phyloP scores from a whole-genome alignment of 352 stramenopile genomes.

The Discostella stelligera region DNA sequence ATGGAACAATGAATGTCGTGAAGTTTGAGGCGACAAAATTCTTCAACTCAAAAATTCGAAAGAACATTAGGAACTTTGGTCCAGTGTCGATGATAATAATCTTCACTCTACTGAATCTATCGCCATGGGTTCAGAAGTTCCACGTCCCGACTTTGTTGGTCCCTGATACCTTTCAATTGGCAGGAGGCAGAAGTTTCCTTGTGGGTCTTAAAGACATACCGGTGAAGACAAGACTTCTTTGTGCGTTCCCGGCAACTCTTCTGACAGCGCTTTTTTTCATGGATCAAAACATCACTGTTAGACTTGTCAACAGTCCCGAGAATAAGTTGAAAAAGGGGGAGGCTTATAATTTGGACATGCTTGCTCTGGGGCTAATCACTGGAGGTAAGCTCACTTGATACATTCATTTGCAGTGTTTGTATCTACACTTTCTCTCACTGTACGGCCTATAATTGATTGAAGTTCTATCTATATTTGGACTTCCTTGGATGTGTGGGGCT shows the following conservation, averaged over 20 bases:
- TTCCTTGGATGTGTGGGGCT: slow-evolving; percentile 87
- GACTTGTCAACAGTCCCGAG: slow-evolving; percentile 84
- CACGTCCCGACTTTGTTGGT: slow-evolving; percentile 75
- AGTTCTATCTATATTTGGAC: slow-evolving; percentile 79
- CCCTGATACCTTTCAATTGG: slow-evolving; percentile 79
- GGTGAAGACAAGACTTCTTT: slow-evolving; percentile 70
- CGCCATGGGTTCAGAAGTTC: slow-evolving; percentile 76
- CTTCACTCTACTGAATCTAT: slow-evolving; percentile 78
- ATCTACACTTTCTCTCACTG: slow-evolving; percentile 2
- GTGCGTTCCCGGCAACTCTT: slow-evolving; percentile 80
- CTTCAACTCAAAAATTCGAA: slow-evolving; percentile 80
- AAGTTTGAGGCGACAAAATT: slow-evolving; percentile 78
- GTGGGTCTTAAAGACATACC: slow-evolving; percentile 73
- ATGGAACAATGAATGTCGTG: slow-evolving; percentile 61
- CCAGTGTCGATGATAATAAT: slow-evolving; percentile 82
- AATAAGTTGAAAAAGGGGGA: slow-evolving; percentile 85
- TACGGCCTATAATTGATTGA: slow-evolving; percentile 9
- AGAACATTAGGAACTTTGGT: slow-evolving; percentile 84
- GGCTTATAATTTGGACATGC: slow-evolving; percentile 86
- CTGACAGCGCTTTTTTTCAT: slow-evolving; percentile 86
- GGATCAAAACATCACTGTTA: slow-evolving; percentile 88
- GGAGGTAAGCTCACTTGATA: slow-evolving; percentile 42
- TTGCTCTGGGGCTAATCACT: slow-evolving; percentile 85
- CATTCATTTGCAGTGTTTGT: slow-evolving; percentile 9
- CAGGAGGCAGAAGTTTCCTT: slow-evolving; percentile 73